Base-by-base conservation (phyloP, 495 filamentous ascomycete species). In the Gamarada debralockiae region DNA sequence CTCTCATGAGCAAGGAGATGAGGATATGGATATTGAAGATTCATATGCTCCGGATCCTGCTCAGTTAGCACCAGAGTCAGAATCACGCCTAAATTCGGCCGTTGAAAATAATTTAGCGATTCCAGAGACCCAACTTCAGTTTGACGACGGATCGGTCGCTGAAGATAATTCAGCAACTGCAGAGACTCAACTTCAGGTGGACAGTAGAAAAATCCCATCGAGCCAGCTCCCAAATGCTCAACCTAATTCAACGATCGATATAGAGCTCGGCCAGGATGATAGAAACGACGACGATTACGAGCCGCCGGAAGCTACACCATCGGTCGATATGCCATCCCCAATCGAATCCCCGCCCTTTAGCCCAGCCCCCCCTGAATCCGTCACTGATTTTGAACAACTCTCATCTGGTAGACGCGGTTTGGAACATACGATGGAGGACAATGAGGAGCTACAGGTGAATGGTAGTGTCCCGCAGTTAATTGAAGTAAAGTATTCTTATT, bases 261-360 rank as follows among this genome's bases (percentile, higher is more conserved):
- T 29, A 29, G 27, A 29, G 5, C 27, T 29, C 4, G 27, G 10
- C 5, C 27, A 29, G 27, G 27, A n/a, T n/a, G n/a, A n/a, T n/a
- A n/a, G n/a, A n/a, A n/a, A n/a, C n/a, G n/a, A 72, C 4, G 65
- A 84, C 48, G 74, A 65, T 17, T 84, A 84, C 58, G 82, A 84
- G 54, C 80, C 81, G 23, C 80, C 80, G 20, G 81, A 83, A 63
- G 61, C 54, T n/a, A 60, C 54, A 12, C 47, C 51, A 0, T 44
- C 61, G 17, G 18, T 38, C 15, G 50, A 51, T 29, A 23, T 18
- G 27, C 46, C 47, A 23, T 27, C 51, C 7, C 22, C 41, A 47
- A 15, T 29, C 14, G 48, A 50, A 45, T 62, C 59, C 12, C 53
- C 64, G 15, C 61, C 62, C 6, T 64, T 63, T 51, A 64, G 56